Percentiles rank a stretch among this genome's conserved stretches.
Conservation (phyloP, 306 rosid species). For the Cotoneaster glaucophyllus region DNA sequence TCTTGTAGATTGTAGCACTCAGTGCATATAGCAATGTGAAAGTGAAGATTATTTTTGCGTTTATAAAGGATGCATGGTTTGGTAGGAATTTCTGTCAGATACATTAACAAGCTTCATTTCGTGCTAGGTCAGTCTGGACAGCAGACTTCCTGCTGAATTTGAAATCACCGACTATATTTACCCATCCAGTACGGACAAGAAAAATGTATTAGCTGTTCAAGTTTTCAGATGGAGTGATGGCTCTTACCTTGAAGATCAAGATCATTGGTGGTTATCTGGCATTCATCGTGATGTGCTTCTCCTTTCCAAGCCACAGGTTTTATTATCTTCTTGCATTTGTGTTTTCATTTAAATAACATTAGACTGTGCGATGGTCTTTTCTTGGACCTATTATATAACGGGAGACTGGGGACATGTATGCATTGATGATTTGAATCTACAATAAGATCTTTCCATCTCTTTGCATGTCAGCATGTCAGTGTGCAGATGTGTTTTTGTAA, state of each 20-base stretch:
- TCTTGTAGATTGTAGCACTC: background rate
- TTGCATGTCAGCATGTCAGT: too few species aligned
- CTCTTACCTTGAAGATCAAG: conserved; percentile 95
- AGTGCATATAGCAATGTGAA: background rate
- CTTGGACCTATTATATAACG: background rate
- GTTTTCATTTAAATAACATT: background rate
- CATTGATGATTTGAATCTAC: background rate
- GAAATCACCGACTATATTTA: conserved; percentile 84
- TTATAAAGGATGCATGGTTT: background rate
- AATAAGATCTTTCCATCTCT: background rate
- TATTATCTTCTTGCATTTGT: conserved; percentile 13
- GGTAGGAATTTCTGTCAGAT: background rate
- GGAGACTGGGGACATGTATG: background rate
- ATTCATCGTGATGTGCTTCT: conserved; percentile 95
- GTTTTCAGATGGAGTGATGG: conserved; percentile 97
- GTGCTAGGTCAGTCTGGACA: conserved; percentile 86
- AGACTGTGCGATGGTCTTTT: background rate
- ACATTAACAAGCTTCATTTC: conserved; percentile 27
- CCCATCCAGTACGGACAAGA: conserved; percentile 52
- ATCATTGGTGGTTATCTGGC: conserved; percentile 94
- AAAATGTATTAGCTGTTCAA: conserved; percentile 88
- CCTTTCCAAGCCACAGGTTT: conserved; percentile 82
- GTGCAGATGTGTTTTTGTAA: too few species aligned
- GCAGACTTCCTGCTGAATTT: conserved; percentile 92
- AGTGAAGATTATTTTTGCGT: background rate